A percentile compares a stretch with the other conserved stretches of the same genome.
Conservation (phyloP, 2,329 filamentous ascomycete genomes). For the Myriosclerotinia curreyana region DNA sequence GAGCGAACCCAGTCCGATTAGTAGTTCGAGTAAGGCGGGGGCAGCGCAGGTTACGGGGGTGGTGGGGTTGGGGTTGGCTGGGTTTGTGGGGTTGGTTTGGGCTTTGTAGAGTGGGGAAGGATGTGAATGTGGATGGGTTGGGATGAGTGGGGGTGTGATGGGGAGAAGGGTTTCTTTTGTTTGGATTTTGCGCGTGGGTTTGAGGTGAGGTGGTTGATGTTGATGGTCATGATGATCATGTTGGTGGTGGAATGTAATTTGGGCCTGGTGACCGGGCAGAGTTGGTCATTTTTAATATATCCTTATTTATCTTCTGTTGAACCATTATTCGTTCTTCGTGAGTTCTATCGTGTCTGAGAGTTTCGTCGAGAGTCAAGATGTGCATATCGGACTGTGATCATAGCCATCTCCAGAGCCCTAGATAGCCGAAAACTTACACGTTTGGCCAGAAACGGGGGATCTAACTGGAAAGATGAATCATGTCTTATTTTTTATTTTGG, state of each 20-base stretch:
- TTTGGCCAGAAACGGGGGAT: background rate
- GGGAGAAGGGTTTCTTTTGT: background rate
- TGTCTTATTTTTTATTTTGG: background rate
- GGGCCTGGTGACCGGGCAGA: no score
- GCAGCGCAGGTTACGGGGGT: conserved; percentile 14
- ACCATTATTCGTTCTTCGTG: no score
- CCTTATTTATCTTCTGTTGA: background rate
- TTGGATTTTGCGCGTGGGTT: no score
- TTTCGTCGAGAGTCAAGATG: background rate
- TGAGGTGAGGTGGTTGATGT: background rate
- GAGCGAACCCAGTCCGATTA: background rate
- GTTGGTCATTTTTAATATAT: background rate
- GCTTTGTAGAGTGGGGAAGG: conserved; percentile 18
- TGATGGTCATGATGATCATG: background rate
- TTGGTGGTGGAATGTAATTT: background rate
- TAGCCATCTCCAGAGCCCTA: background rate
- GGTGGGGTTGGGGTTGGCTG: background rate
- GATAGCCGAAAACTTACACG: background rate
- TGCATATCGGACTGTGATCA: background rate
- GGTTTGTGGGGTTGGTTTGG: conserved; percentile 14
- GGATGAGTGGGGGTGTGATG: background rate
- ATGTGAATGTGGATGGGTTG: background rate
- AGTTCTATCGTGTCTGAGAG: background rate
- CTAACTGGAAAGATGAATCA: background rate
- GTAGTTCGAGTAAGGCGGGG: conserved; percentile 12